Conservation (phyloP, 495 filamentous ascomycete species). For the Diplogelasinospora grovesii region DNA sequence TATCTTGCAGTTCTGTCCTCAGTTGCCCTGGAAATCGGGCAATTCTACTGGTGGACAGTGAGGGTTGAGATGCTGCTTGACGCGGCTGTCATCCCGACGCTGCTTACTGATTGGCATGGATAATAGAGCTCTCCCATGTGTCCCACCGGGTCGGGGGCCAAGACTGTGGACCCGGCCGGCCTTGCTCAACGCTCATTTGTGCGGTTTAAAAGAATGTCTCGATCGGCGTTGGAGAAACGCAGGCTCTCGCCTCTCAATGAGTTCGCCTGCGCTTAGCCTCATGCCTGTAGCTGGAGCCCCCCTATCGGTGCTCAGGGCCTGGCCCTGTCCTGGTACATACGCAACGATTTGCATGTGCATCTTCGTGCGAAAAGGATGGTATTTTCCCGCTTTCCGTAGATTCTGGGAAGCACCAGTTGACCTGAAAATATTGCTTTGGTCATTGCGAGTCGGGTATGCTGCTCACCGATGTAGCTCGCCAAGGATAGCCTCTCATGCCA, state of each 20-base stretch:
- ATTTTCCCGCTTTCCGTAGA: too few species aligned
- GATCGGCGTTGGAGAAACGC: slow-evolving; percentile 15
- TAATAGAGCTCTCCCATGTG: slow-evolving; percentile 14
- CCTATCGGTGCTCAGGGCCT: too few species aligned
- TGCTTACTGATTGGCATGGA: slow-evolving; percentile 21
- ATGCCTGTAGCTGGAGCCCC: too few species aligned
- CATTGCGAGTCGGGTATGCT: too few species aligned
- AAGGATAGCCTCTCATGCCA: too few species aligned
- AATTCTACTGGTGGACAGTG: slow-evolving; percentile 10
- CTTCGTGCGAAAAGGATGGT: too few species aligned
- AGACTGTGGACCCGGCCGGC: slow-evolving; percentile 15
- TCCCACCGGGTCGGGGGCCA: slow-evolving; percentile 9
- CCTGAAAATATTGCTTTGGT: too few species aligned
- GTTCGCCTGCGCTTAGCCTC: slow-evolving; percentile 4
- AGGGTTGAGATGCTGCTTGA: slow-evolving; percentile 15
- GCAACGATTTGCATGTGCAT: too few species aligned
- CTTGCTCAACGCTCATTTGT: slow-evolving; percentile 19
- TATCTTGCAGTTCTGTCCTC: slow-evolving; percentile 6
- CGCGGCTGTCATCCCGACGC: slow-evolving; percentile 13
- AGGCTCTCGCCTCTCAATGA: slow-evolving; percentile 15
- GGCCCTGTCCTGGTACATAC: not conserved
- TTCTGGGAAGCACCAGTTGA: too few species aligned
- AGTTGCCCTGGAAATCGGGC: slow-evolving; percentile 11
- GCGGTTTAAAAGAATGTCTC: slow-evolving; percentile 24
- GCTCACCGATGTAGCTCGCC: too few species aligned